Base-by-base conservation (phyloP, 192 early-diverging fungal genomes). In the Coemansia sp. region DNA sequence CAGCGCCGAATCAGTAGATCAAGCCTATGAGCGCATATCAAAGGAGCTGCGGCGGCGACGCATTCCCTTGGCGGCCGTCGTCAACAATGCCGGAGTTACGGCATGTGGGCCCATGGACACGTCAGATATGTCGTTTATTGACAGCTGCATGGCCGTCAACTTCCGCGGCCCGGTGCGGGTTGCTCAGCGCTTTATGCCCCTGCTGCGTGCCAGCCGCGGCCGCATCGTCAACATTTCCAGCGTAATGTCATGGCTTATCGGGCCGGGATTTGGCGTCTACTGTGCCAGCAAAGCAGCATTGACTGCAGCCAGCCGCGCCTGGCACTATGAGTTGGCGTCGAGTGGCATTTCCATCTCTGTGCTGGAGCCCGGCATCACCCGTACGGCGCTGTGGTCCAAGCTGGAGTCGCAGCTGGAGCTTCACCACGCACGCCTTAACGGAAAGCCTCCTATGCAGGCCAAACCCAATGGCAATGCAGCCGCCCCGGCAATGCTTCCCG, bases 241-340 rank as follows among this genome's bases (percentile, higher is more conserved):
- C 64, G 58, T 81, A 38, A 77, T 72, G 65, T 44, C 62, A 12
- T 81, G 79, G 79, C 69, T 81, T 15, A 58, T 75, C 16, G 74
- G 79, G 38, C 74, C 79, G 2, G 79, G 79, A 11, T 77, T 72
- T 57, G 80, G 80, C 60, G 67, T 67, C 8, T 81, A 81, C 62
- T 77, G 70, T 30, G 73, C 80, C 21, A 75, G 71, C 75, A 78
- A 81, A 52, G 80, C 80, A 1, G 80, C 80, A 28, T 58, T 81
- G 37, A 62, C 64, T 12, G 75, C 71, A 6, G 64, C 66, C 36
- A 75, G 66, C 43, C 63, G 63, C 8, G 56, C 71, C 32, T 78
- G 75, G 75, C 66, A 64, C 50, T 64, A 67, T 32, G 75, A 78
- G 62, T 64, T 78, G 39, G 75, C 75, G 49, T 43, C 28, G 46